phyloP scores from a whole-genome alignment of 192 early-diverging fungal genomes.

The Backusella morwellensis region DNA sequence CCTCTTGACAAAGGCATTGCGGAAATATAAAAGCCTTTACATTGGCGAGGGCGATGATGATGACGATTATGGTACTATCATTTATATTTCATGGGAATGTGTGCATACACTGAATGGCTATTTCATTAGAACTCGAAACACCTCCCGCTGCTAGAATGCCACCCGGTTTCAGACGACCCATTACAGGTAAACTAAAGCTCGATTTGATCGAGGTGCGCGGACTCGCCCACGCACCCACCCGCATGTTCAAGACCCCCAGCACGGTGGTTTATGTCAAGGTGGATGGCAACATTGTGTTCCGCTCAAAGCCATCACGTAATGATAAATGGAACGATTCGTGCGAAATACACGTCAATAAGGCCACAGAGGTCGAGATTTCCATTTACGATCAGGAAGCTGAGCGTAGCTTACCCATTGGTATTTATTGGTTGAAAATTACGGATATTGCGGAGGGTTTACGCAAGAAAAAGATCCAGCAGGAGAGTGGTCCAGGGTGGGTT shows the following conservation, averaged over 20 bases:
- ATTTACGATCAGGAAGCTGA: conserved; percentile 82
- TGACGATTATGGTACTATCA: conserved; percentile 54
- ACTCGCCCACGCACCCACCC: conserved; percentile 54
- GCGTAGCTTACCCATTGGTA: conserved; percentile 71
- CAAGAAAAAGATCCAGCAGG: conserved; percentile 66
- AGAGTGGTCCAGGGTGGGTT: conserved; percentile 52
- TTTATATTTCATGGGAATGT: background rate
- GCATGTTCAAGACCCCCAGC: conserved; percentile 60
- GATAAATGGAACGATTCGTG: conserved; percentile 84
- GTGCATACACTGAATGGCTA: background rate
- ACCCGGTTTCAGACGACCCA: conserved; percentile 65
- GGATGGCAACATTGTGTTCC: conserved; percentile 77
- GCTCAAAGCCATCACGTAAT: conserved; percentile 64
- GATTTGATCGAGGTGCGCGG: conserved; percentile 61
- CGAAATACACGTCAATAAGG: conserved; percentile 86
- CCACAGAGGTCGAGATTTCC: conserved; percentile 88
- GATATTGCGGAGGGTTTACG: conserved; percentile 90
- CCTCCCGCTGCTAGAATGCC: conserved; percentile 45
- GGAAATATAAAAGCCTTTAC: conserved; percentile 86
- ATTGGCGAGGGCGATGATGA: conserved; percentile 75
- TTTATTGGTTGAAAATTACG: conserved; percentile 91
- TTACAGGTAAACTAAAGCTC: conserved; percentile 71
- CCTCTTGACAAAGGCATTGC: conserved; percentile 68
- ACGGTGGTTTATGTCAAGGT: conserved; percentile 79
- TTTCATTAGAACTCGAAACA: conserved; percentile 37